Conservation (phyloP, 139 green algal genomes). For the Spirogloea muscicola region DNA sequence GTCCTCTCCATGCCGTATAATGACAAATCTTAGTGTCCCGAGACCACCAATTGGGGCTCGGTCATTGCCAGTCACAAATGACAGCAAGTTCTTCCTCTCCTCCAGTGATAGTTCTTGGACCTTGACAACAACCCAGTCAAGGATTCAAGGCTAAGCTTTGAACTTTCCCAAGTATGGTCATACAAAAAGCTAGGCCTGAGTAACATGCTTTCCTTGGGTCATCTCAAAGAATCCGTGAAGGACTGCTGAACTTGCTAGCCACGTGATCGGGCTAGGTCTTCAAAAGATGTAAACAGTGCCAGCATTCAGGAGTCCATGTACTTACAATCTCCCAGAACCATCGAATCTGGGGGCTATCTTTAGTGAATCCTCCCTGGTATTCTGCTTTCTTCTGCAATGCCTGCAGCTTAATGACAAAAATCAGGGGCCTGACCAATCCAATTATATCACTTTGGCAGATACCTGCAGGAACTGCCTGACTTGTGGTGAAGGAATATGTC, state of each 20-base stretch:
- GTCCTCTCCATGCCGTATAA: slow-evolving; percentile 24
- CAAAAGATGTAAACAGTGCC: too few species aligned
- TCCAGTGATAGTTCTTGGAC: slow-evolving; percentile 29
- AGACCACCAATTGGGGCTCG: slow-evolving; percentile 48
- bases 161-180: slow-evolving; percentile 1
- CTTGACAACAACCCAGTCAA: too few species aligned
- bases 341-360: slow-evolving; percentile 38
- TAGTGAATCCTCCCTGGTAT: slow-evolving; percentile 69
- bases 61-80: slow-evolving; percentile 50
- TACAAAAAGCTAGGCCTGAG: background rate
- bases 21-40: slow-evolving; percentile 39
- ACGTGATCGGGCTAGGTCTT: background rate
- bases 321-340: slow-evolving; percentile 75
- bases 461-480: too few species aligned
- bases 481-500: too few species aligned
- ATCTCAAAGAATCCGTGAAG: background rate
- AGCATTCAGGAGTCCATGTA: background rate
- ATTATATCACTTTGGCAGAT: slow-evolving; percentile 1
- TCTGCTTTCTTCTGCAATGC: slow-evolving; percentile 25
- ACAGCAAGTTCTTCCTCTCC: slow-evolving; percentile 42
- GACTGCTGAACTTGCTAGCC: background rate
- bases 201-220: background rate
- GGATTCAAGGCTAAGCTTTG: background rate
- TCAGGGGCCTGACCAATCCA: too few species aligned
- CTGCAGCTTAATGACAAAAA: background rate